Conservation (phyloP, 2,329 filamentous ascomycete species). For the Huntiella abstrusa region DNA sequence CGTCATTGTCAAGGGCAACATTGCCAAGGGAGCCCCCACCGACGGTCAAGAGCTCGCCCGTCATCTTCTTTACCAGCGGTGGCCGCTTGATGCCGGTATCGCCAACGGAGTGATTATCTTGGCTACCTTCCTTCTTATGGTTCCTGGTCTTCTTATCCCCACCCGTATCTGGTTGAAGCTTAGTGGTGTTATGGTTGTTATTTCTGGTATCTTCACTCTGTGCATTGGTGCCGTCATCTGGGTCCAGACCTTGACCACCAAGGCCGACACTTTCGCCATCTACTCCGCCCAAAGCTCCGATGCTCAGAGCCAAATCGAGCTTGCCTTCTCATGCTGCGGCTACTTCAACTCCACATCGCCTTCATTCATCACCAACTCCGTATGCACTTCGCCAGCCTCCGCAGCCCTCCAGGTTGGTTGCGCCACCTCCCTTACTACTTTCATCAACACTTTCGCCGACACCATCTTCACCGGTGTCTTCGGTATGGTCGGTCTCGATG, state of each 20-base stretch:
- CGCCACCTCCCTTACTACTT: constrained; percentile 45
- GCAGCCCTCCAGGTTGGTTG: constrained; percentile 55
- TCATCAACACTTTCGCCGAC: constrained; percentile 54
- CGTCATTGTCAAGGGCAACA: constrained; percentile 29
- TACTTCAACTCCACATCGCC: constrained; percentile 55
- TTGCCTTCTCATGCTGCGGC: constrained; percentile 60
- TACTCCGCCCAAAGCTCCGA: constrained; percentile 38
- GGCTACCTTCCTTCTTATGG: constrained; percentile 45
- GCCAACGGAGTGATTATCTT: constrained; percentile 56
- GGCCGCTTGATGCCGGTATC: constrained; percentile 42
- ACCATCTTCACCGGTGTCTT: constrained; percentile 63
- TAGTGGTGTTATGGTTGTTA: constrained; percentile 43
- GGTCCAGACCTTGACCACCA: constrained; percentile 53
- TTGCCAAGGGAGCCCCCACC: constrained; percentile 23
- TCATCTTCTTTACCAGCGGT: constrained; percentile 32
- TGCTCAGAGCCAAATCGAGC: constrained; percentile 52
- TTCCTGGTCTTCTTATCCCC: constrained; percentile 53
- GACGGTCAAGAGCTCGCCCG: constrained; percentile 29
- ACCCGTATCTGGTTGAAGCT: constrained; percentile 52
- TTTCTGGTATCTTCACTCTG: constrained; percentile 45
- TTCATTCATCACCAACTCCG: constrained; percentile 49
- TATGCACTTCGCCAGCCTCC: constrained; percentile 50
- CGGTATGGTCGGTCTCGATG: constrained; percentile 56
- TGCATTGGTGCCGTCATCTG: constrained; percentile 48
- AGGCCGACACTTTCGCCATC: constrained; percentile 38